Conservation (phyloP, 2,329 filamentous ascomycete genomes). For the Phoma sp. region DNA sequence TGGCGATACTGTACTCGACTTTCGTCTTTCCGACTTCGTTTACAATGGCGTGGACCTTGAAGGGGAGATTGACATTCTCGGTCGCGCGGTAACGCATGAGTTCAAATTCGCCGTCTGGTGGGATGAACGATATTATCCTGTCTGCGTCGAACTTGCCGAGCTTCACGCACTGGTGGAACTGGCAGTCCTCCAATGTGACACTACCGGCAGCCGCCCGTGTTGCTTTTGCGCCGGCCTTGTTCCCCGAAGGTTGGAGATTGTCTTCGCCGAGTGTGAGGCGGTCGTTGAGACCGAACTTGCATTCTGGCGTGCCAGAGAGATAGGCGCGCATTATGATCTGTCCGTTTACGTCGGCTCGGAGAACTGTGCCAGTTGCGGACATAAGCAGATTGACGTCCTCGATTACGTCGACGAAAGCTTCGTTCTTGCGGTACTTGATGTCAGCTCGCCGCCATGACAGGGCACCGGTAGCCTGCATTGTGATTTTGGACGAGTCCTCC, state of each 20-base stretch:
- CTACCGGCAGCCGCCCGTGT: constrained; percentile 95
- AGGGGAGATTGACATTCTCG: constrained; percentile 97
- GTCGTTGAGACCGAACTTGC: constrained; percentile 98
- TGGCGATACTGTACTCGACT: constrained; percentile 97
- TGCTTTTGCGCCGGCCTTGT: constrained; percentile 81
- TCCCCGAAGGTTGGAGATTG: constrained; percentile 70
- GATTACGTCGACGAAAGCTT: constrained; percentile 98
- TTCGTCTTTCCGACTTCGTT: constrained; percentile 97
- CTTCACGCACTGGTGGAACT: constrained; percentile 99
- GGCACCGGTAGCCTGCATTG: constrained; percentile 97
- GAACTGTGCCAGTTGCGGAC: constrained; percentile 94
- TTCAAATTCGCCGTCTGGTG: constrained; percentile 97
- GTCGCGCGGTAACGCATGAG: constrained; percentile 98
- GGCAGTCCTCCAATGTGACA: constrained; percentile 95
- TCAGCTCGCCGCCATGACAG: constrained; percentile 96
- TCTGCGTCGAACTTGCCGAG: constrained; percentile 96
- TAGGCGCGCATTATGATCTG: constrained; percentile 99
- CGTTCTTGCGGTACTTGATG: constrained; percentile 99
- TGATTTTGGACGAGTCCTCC: constrained; percentile 97
- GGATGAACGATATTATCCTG: constrained; percentile 95
- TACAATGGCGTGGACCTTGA: constrained; percentile 98
- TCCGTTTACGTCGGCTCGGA: constrained; percentile 94
- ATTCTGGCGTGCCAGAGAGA: constrained; percentile 93
- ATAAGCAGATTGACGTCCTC: constrained; percentile 99
- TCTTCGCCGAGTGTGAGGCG: constrained; percentile 82